Base-by-base conservation (phyloP, 345 rosid genomes). In the Sapria himalayana region DNA sequence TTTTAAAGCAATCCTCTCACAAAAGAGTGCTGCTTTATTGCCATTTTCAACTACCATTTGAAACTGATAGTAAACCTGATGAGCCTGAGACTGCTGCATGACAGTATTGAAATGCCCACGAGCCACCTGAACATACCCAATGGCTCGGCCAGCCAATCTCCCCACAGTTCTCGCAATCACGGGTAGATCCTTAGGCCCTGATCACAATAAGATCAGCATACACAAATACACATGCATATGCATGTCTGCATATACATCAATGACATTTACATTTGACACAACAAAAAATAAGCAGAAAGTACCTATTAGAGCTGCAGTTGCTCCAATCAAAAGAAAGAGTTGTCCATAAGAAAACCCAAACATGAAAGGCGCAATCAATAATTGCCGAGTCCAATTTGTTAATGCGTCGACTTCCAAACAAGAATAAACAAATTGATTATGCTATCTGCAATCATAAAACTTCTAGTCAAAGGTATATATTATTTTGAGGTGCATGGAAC, bases 61-160 rank as follows among this genome's bases (percentile, higher is more conserved):
- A n/a, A n/a, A n/a, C n/a, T n/a, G n/a, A n/a, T n/a, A n/a, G n/a
- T n/a, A 29, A 39, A 85, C 97, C 94, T 86, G 85, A 12, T 69
- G 85, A 62, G 77, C 81, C 60, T 86, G 89, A 56, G 97, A 61
- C 57, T 81, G 89, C 48, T 81, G 78, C 95, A 79, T 67, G 34
- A 72, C 71, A 51, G 55, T 62, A 17, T 79, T 84, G 9, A 84
- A 67, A 25, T 84, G 95, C n/a, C 86, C 76, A 57, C 95, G 92
- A 40, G 89, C 89, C 59, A 78, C 37, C 37, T 76, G 92, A 21
- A 84, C 85, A 29, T 76, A 84, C 1, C 89, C 89, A 29, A 78
- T 64, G 15, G 94, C 79, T 42, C 85, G 61, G 38, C 92, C 97
- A 3, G 77, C 66, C 29, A 81, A 62, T 53, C 78, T 66, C 24